Evolutionary conservation across 1,284 basidiomycete species (phyloP).

Genomic region (Marasmius oreades): DNA sequence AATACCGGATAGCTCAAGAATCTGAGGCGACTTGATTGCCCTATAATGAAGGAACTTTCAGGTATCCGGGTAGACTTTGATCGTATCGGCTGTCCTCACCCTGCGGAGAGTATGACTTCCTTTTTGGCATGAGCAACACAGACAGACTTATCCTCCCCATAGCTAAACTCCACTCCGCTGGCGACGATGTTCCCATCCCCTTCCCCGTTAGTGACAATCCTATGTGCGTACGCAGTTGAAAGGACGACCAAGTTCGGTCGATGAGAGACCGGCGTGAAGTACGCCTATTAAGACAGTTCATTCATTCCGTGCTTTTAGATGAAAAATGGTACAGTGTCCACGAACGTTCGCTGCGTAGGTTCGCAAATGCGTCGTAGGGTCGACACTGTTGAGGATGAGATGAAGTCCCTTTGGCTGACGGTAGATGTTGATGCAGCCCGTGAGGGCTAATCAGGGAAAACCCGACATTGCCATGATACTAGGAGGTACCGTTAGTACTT

Average conservation of each 20-base stretch:
- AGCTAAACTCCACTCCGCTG: conserved; percentile 21
- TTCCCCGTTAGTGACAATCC: conserved; percentile 5
- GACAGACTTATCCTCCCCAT: conserved; percentile 1
- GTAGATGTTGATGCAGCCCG: not conserved
- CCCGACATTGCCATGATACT: conserved; percentile 12
- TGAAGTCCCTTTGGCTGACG: conserved; percentile 16
- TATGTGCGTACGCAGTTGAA: conserved; percentile 9
- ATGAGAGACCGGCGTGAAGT: conserved; percentile 10
- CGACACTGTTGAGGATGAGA: conserved; percentile 12
- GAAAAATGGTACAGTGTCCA: not conserved
- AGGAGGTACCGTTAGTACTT: not conserved
- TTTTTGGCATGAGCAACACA: conserved; percentile 14
- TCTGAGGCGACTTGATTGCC: conserved; percentile 38
- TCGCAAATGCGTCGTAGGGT: conserved; percentile 16
- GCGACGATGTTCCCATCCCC: conserved; percentile 11
- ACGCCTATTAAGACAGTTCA: conserved; percentile 5
- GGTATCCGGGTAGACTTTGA: not conserved
- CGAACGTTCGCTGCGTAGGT: conserved; percentile 17
- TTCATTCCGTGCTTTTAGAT: not conserved
- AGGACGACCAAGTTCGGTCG: conserved; percentile 16
- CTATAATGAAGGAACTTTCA: conserved; percentile 14
- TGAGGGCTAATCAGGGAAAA: not conserved
- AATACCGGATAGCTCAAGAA: conserved; percentile 50
- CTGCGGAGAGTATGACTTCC: conserved; percentile 41
- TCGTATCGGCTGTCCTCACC: conserved; percentile 20